Evolutionary conservation across 495 filamentous ascomycete genomes (phyloP).

Genomic region (Alectoria sarmentosa): DNA sequence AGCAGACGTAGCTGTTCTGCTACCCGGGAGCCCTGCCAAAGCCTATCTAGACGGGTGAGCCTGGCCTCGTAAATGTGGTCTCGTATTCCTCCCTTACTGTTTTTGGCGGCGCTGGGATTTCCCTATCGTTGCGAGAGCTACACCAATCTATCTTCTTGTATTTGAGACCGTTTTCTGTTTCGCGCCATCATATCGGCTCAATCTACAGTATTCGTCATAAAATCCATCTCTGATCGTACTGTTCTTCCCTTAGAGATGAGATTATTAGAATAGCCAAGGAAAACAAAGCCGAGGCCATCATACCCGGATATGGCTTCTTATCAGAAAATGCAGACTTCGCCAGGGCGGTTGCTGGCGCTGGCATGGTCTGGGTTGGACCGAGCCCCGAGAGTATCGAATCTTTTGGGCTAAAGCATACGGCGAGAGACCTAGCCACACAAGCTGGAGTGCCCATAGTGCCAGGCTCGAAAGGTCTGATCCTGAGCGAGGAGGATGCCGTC

Average conservation of each 20-base stretch:
- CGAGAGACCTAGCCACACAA: constrained; percentile 42
- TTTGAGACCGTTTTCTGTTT: background rate
- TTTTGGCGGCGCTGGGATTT: background rate
- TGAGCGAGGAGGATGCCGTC: constrained; percentile 40
- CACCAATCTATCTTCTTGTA: background rate
- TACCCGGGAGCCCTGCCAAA: constrained; percentile 39
- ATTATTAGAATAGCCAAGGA: constrained; percentile 44
- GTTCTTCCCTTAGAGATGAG: constrained; percentile 29
- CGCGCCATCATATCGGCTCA: background rate
- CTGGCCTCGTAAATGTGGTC: background rate
- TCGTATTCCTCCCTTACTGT: background rate
- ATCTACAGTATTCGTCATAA: background rate
- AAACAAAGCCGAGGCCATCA: constrained; percentile 40
- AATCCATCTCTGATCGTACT: constrained; percentile 11
- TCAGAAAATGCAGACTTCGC: constrained; percentile 55
- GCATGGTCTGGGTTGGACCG: constrained; percentile 49
- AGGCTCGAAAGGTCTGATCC: constrained; percentile 42
- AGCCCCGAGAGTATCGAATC: constrained; percentile 44
- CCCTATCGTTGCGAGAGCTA: background rate
- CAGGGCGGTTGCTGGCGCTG: constrained; percentile 37
- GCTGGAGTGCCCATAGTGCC: constrained; percentile 49
- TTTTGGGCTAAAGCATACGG: constrained; percentile 53
- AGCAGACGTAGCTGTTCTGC: constrained; percentile 45
- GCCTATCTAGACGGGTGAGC: constrained; percentile 42
- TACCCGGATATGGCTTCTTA: constrained; percentile 54